Evolutionary conservation across 2,329 filamentous ascomycete species (phyloP), one percentile per base, ranked within the genome.

Genomic region (Blastomyces percursus): DNA sequence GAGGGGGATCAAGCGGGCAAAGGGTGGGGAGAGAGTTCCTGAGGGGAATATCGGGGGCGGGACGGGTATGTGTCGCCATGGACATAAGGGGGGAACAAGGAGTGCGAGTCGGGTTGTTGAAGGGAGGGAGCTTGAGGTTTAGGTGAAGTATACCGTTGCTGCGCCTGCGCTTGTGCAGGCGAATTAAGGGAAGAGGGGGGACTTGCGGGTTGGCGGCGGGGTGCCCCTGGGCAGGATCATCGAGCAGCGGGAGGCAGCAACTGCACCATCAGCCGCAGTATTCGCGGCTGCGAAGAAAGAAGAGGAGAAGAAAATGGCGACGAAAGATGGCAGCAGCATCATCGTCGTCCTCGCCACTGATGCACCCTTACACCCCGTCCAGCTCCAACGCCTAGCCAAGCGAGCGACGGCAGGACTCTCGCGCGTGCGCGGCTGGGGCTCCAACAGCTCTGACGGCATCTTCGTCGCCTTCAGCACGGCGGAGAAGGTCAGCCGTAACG

Each of bases 401-500:
- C 81, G 84, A 44, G 84, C 84, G 0, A 85, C 84, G 0, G 80
- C 87, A 1, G 85, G 86, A 0, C 71, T 89, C 0, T 76, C 81
- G 5, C 78, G 81, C 62, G 84, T 86, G 0, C 85, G 85, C 2
- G 83, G 84, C 1, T 82, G 27, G 83, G 85, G 84, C 0, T 77
- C 79, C 52, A 87, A 87, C 65, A 79, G 78, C 12, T 87, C 84
- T 0, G 86, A 86, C 0, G 86, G 89, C 64, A 83, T 89, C 63
- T 87, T 88, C 69, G 75, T 89, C 2, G 85, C 86, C 3, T 83
- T 89, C 64, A 87, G 84, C 8, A 88, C 85, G 0, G 85, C 77
- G 6, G 84, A 81, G 63, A 75, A 77, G 52, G 73, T 84, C 1
- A 73, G 75, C 0, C 61, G 67, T 5, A 12, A 50, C 16, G 67